These are phyloP conservation scores for Fusarium scirpi DNA, from an alignment of 2,329 filamentous ascomycete genomes.

Conservation along the genomic window DNA sequence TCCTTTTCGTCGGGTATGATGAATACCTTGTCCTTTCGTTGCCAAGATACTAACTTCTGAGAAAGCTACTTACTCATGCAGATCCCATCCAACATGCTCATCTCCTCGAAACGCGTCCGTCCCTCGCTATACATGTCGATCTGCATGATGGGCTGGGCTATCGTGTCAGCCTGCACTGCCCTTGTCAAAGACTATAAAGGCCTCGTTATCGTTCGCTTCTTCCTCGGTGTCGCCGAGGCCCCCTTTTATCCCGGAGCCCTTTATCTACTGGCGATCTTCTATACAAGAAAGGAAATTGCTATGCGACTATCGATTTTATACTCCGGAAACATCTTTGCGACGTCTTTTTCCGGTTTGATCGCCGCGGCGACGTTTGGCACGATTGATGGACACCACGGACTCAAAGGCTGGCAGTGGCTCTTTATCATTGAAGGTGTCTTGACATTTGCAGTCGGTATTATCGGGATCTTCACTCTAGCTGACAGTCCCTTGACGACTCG, in stretches of 20 bases:
- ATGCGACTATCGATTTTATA: slow-evolving; percentile 49
- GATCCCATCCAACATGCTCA: slow-evolving; percentile 56
- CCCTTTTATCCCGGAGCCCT: slow-evolving; percentile 64
- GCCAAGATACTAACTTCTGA: neutral
- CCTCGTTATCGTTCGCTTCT: slow-evolving; percentile 53
- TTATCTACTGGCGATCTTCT: slow-evolving; percentile 56
- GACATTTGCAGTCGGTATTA: slow-evolving; percentile 48
- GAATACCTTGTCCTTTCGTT: rapidly evolving
- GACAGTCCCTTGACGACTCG: slow-evolving; percentile 54
- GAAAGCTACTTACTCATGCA: slow-evolving; percentile 47
- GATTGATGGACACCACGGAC: slow-evolving; percentile 44
- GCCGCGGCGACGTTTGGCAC: slow-evolving; percentile 56
- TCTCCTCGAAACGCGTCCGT: slow-evolving; percentile 52
- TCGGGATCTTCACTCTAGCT: slow-evolving; percentile 52
- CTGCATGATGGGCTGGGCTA: slow-evolving; percentile 54
- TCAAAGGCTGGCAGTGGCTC: slow-evolving; percentile 51
- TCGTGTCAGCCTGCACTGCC: slow-evolving; percentile 57
- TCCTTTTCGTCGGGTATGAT: slow-evolving; percentile 54
- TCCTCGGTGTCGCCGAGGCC: slow-evolving; percentile 66
- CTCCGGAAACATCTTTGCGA: slow-evolving; percentile 49
- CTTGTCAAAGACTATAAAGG: slow-evolving; percentile 54
- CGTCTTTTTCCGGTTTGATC: slow-evolving; percentile 58
- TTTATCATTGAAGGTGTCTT: slow-evolving; percentile 50
- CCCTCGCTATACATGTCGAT: slow-evolving; percentile 59
- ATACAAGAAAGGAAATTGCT: slow-evolving; percentile 54